Conservation (phyloP, 148 eudicot genomes). For the Fallopia convolvulus region DNA sequence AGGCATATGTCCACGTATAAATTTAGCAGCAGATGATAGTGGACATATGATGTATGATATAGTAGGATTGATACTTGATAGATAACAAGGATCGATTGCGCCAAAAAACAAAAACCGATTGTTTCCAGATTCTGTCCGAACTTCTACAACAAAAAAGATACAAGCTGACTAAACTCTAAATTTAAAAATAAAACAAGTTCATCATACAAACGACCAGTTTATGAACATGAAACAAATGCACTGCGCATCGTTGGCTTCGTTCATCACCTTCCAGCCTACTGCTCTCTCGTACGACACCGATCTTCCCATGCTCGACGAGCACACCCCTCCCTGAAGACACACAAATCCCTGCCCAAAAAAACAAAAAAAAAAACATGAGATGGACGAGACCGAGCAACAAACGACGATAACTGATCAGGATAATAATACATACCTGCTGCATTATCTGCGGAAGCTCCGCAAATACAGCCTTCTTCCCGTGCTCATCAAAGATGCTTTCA, state of each 20-base stretch:
- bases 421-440: slow-evolving; percentile 54
- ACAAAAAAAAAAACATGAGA: too few relatives aligned
- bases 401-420: background rate
- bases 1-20: too few relatives aligned
- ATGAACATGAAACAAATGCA: slow-evolving; percentile 21
- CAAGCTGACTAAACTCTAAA: background rate
- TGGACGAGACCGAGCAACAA: background rate
- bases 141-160: background rate
- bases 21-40: too few relatives aligned
- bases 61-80: too few relatives aligned
- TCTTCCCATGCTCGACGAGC: slow-evolving; percentile 16
- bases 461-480: slow-evolving; percentile 51
- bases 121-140: background rate
- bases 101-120: too few relatives aligned
- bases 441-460: slow-evolving; percentile 72
- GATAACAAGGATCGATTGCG: too few relatives aligned
- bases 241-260: slow-evolving; percentile 14
- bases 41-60: too few relatives aligned
- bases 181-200: background rate
- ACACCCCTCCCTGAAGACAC: slow-evolving; percentile 14
- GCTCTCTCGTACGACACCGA: slow-evolving; percentile 18
- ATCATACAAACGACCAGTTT: slow-evolving; percentile 18
- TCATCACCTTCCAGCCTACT: slow-evolving; percentile 15
- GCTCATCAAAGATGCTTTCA: slow-evolving; percentile 65
- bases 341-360: slow-evolving; percentile 10